Evolutionary conservation across 1,139 yeast genomes (phyloP).

Genomic region (Lodderomyces metapsilosis): DNA sequence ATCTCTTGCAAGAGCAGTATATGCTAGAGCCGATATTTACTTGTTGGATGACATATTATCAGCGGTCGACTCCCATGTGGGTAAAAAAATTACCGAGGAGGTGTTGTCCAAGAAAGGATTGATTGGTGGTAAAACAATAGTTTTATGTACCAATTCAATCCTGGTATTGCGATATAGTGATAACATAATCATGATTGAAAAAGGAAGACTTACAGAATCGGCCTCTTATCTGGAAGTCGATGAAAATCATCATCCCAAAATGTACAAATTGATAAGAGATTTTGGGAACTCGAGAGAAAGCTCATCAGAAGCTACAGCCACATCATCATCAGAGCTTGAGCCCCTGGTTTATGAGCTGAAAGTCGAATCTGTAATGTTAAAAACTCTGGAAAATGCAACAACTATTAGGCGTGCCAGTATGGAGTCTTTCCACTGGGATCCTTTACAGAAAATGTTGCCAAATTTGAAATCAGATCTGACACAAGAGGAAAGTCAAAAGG

Average conservation of each 20-base stretch:
- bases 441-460: conserved; percentile 24
- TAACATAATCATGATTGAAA: conserved; percentile 24
- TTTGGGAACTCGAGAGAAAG: conserved; percentile 17
- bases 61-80: conserved; percentile 95
- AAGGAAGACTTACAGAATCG: conserved; percentile 26
- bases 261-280: conserved; percentile 24
- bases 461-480: conserved; percentile 22
- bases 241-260: conserved; percentile 21
- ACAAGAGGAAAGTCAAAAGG: conserved; percentile 26
- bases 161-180: conserved; percentile 29
- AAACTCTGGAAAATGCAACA: not conserved
- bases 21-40: conserved; percentile 90
- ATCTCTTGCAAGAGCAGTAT: conserved; percentile 91
- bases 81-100: conserved; percentile 57
- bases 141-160: conserved; percentile 34
- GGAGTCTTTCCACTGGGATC: conserved; percentile 35
- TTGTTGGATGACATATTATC: conserved; percentile 77
- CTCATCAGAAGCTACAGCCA: not conserved
- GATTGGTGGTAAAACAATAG: conserved; percentile 26
- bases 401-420: conserved; percentile 25
- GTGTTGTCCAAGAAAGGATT: conserved; percentile 29
- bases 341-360: not conserved
- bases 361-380: not conserved
- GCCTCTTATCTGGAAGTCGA: conserved; percentile 22
- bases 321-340: not conserved